Evolutionary conservation across 768 basidiomycete species (phyloP).

Genomic region (Suillus discolor): DNA sequence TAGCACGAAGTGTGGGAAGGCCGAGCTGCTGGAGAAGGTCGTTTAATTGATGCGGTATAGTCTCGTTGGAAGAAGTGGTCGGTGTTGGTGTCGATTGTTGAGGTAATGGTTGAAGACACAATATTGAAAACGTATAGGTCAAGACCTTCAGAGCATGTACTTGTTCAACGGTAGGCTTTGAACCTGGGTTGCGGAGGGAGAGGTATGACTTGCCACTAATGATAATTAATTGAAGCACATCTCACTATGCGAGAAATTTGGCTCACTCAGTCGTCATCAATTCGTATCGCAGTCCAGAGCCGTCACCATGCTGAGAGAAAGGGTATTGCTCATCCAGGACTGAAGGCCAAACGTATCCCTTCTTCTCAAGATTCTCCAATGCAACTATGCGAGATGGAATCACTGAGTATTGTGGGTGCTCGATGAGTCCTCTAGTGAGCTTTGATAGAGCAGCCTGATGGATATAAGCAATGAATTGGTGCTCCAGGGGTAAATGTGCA

Average conservation of each 20-base stretch:
- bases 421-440: slow-evolving; percentile 13
- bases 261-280: slow-evolving; percentile 32
- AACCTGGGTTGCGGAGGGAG: slow-evolving; percentile 46
- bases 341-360: slow-evolving; percentile 46
- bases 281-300: slow-evolving; percentile 37
- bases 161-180: slow-evolving; percentile 59
- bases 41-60: slow-evolving; percentile 56
- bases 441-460: slow-evolving; percentile 29
- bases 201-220: slow-evolving; percentile 48
- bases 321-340: slow-evolving; percentile 43
- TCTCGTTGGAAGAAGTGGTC: slow-evolving; percentile 23
- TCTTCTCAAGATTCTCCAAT: slow-evolving; percentile 30
- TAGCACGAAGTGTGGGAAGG: slow-evolving; percentile 51
- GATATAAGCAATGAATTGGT: slow-evolving; percentile 23
- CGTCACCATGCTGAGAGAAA: slow-evolving; percentile 12
- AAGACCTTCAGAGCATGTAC: slow-evolving; percentile 49
- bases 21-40: slow-evolving; percentile 66
- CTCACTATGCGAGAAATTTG: neutral
- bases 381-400: slow-evolving; percentile 15
- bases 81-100: slow-evolving; percentile 25
- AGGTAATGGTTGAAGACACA: slow-evolving; percentile 52
- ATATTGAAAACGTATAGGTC: slow-evolving; percentile 50
- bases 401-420: neutral
- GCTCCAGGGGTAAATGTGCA: slow-evolving; percentile 6
- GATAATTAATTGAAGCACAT: slow-evolving; percentile 9